Base-by-base conservation (phyloP, 768 basidiomycete species). In the Hemileccinum rubropunctum region DNA sequence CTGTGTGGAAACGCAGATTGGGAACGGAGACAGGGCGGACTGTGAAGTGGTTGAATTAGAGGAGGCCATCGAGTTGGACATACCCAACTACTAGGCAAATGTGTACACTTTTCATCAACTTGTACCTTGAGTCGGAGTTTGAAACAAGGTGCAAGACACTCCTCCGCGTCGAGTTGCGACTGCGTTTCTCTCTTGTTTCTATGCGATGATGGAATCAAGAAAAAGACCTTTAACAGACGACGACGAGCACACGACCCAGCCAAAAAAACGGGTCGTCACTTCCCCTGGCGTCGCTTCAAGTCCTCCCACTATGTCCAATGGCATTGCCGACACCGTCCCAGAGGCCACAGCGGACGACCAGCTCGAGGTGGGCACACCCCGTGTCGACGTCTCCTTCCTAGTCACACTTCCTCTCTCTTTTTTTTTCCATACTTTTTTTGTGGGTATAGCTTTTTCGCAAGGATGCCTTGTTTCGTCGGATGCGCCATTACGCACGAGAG, bases 1-100 rank as follows among this genome's bases (percentile, higher is more conserved):
- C 9, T 98, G 95, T 61, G 81, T 98, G 9, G 95, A 98, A 69
- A 91, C 93, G 20, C 95, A 98, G 67, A 84, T 95, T 46, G 93
- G 92, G 6, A 79, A 89, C 50, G 88, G 88, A 1, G 79, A 82
- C 43, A 62, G 62, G 50, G 74, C 80, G 18, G 97, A 99, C 68
- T 98, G 95, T 65, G 93, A 99, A 69, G 80, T 98, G 48, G 60
- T 92, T 15, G 77, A 86, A 20, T 61, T 79, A 61, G 11, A 30
- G 28, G 28, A 8, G 28, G 57, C 60, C 8, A 68, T 67, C 21
- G 60, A 60, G 65, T 65, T 38, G 58, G 59, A 18, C 58, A 56
- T 20, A 64, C 71, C 48, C 64, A 62, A 51, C 58, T 79, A 58
- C 70, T 69, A 47, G 8, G 47, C 14, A 34, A 37, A 30, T 12